Evolutionary conservation across 306 rosid genomes (phyloP).

Genomic region (Abrus precatorius): DNA sequence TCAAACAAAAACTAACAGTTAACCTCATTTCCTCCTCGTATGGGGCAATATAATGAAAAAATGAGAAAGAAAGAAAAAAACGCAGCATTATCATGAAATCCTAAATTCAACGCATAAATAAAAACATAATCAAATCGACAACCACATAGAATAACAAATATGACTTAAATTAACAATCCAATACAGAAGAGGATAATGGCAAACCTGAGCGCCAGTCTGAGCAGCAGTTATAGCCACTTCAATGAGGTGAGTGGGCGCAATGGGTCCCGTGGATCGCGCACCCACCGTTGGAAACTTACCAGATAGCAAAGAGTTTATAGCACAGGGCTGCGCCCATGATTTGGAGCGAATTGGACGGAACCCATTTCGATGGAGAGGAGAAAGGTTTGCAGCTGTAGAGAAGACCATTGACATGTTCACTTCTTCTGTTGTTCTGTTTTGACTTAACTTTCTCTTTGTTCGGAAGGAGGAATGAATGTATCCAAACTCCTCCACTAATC

Average conservation of each 20-base stretch:
- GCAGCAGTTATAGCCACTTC: slow-evolving; percentile 90
- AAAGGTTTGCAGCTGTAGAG: slow-evolving; percentile 57
- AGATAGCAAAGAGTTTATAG: slow-evolving; percentile 61
- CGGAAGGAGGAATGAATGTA: neutral
- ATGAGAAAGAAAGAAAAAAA: neutral
- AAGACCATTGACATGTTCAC: slow-evolving; percentile 56
- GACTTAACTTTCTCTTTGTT: neutral
- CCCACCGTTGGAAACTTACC: slow-evolving; percentile 67
- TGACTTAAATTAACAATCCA: neutral
- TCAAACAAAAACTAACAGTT: neutral
- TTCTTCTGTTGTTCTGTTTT: neutral
- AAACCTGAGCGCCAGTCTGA: slow-evolving; percentile 93
- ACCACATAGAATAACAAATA: neutral
- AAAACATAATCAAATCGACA: neutral
- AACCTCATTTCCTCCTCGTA: neutral
- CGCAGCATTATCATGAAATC: neutral
- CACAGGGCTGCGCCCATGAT: slow-evolving; percentile 40
- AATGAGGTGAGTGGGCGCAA: slow-evolving; percentile 69
- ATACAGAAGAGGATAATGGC: neutral
- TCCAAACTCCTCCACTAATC: neutral
- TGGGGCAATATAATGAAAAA: neutral
- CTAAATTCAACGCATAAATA: neutral
- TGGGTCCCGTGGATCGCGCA: slow-evolving; percentile 74
- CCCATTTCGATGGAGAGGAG: slow-evolving; percentile 51
- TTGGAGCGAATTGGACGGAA: slow-evolving; percentile 46